Evolutionary conservation across 2,329 filamentous ascomycete species (phyloP), one percentile per base, ranked within the genome.

Genomic region (Paraconiothyrium sp.): DNA sequence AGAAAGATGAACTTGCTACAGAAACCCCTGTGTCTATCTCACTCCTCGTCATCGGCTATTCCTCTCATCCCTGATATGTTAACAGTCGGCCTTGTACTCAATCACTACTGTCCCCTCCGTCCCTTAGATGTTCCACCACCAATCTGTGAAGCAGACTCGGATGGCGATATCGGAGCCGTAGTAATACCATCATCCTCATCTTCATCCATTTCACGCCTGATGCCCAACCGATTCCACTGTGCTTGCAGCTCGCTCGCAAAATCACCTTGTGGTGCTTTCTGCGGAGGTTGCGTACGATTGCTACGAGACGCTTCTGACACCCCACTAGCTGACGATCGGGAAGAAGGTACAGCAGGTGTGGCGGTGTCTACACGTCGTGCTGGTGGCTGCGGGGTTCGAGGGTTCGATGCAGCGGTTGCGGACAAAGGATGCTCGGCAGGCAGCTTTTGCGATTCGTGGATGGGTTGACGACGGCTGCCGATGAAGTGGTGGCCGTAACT

Each of bases 361-460:
- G 68, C 60, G 3, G 61, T 41, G 22, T 67, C 54, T 24, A 63
- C 64, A 1, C 70, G 62, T 14, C 71, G 68, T 10, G 62, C 67
- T 22, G 66, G 41, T 14, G 69, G 68, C 1, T 67, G 48, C 22
- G 56, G 51, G 8, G 14, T 8, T n/a, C 22, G 54, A 2, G 62
- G 66, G 11, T 50, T 56, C 13, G 41, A 44, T n/a, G 64, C 62
- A n/a, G 57, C 60, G 9, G 48, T 46, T 10, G 63, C 50, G 22
- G 44, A 51, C 7, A 46, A 30, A 24, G 50, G 32, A 24, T 58
- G 60, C n/a, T 62, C 60, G 37, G 58, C 49, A 27, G 65, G 51
- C 7, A 44, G 41, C 20, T 71, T 66, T 34, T 74, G 70, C 0
- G 71, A 71, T 22, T 62, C 52, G 52, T 73, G 71, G 46, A 72